Percentiles rank a stretch among this genome's conserved stretches.
These are phyloP conservation scores for Solanum virginianum DNA, from an alignment of 257 asterid genomes.

Conservation along the genomic window DNA sequence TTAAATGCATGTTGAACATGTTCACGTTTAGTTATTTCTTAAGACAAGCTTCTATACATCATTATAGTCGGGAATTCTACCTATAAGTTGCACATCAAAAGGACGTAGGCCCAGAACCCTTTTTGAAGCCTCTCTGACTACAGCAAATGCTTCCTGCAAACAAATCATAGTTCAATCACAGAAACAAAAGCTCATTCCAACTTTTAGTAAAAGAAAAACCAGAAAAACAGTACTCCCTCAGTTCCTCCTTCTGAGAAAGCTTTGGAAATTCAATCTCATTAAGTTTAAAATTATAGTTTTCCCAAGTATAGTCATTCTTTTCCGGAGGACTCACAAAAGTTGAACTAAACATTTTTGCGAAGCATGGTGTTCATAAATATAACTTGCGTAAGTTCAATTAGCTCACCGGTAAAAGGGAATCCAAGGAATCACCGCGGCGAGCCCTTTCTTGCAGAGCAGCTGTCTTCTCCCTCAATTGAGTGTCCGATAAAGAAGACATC, in stretches of 20 bases:
- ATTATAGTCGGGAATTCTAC: conserved; percentile 12
- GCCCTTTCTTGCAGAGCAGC: conserved; percentile 57
- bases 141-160: conserved; percentile 87
- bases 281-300: neutral
- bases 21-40: neutral
- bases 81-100: conserved; percentile 89
- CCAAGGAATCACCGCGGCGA: conserved; percentile 50
- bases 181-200: neutral
- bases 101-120: conserved; percentile 99
- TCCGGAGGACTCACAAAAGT: neutral
- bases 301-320: neutral
- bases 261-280: neutral
- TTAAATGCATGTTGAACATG: neutral
- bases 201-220: neutral
- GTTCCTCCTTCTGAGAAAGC: neutral
- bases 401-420: conserved; percentile 84
- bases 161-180: neutral
- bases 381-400: neutral
- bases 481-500: conserved; percentile 66
- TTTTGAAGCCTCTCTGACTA: conserved; percentile 93
- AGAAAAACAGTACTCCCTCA: neutral
- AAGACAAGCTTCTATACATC: neutral
- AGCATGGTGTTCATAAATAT: neutral
- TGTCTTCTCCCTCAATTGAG: conserved; percentile 70
- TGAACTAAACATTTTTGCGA: neutral